Base-by-base conservation (phyloP, 106 monocot genomes). In the Dendrobium huoshanense region DNA sequence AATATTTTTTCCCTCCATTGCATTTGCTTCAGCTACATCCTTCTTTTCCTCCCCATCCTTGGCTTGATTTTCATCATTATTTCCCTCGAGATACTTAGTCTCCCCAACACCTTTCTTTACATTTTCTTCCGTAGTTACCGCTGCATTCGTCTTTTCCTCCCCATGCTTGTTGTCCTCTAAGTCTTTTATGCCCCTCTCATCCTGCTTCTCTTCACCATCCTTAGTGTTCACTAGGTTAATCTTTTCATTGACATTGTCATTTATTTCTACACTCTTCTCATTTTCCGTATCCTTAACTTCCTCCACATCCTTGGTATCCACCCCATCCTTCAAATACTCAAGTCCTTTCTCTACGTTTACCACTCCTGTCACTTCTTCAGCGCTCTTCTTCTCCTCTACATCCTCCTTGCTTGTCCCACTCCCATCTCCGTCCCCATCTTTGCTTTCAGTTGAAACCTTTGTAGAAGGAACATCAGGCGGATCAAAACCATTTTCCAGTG, bases 251-350 rank as follows among this genome's bases (percentile, higher is more conserved):
- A 1, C 3, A 74, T 74, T 70, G 33, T 70, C 11, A 37, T 11
- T n/a, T 70, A 27, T 37, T 70, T 70, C 70, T 37, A 37, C 13
- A 37, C 37, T 43, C 74, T 74, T 44, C 19, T 44, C 43, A 20
- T 74, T 43, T 42, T 74, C 74, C 19, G 9, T 27, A 31, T 77
- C 54, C 54, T 77, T 33, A 44, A 81, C 54, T 73, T 80, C 73
- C 18, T 70, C 47, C 37, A 6, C 68, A 24, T 20, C 61, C 33
- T 49, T 48, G 59, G 18, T 61, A 58, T 58, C 56, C 2, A 41
- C 78, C 9, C 9, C 59, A 78, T 78, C 40, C 59, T 78, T 78
- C 40, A 65, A 10, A 79, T 47, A 47, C 13, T 45, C 70, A 27
- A 44, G 7, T 7, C 65, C 65, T 11, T 79, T 18, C 22, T 8